Conservation (phyloP, 2,329 filamentous ascomycete genomes). For the Nemania bipapillata region DNA sequence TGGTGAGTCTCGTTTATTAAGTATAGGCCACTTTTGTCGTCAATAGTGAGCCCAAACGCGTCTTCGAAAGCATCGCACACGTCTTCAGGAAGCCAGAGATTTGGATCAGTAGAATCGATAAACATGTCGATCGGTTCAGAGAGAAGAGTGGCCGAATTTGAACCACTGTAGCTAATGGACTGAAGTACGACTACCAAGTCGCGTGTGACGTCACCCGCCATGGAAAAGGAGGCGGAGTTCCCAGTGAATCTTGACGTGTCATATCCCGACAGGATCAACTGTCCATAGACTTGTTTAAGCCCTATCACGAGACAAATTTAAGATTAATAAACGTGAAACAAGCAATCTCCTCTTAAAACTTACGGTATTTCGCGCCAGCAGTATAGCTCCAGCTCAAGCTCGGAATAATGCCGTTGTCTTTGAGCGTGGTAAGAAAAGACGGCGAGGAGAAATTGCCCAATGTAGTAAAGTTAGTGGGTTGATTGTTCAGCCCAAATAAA, state of each 20-base stretch:
- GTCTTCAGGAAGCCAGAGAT: conserved; percentile 52
- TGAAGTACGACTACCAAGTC: conserved; percentile 56
- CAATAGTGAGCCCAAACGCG: conserved; percentile 50
- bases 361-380: conserved; percentile 56
- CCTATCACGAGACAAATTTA: conserved; percentile 41
- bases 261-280: conserved; percentile 56
- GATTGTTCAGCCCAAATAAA: conserved; percentile 54
- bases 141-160: conserved; percentile 49
- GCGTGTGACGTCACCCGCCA: conserved; percentile 52
- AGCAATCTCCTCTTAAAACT: conserved; percentile 28
- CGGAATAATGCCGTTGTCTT: conserved; percentile 53
- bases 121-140: conserved; percentile 52
- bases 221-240: conserved; percentile 54
- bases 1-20: conserved; percentile 54
- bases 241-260: conserved; percentile 55
- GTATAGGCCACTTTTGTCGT: conserved; percentile 48
- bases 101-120: conserved; percentile 54
- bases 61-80: conserved; percentile 51
- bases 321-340: not conserved
- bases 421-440: conserved; percentile 54
- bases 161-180: conserved; percentile 54
- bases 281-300: conserved; percentile 54
- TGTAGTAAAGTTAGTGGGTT: conserved; percentile 54
- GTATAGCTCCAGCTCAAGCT: conserved; percentile 59
- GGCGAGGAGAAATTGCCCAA: conserved; percentile 52